Base-by-base conservation (phyloP, 169 alveolate genomes). In the Perkinsus olseni region DNA sequence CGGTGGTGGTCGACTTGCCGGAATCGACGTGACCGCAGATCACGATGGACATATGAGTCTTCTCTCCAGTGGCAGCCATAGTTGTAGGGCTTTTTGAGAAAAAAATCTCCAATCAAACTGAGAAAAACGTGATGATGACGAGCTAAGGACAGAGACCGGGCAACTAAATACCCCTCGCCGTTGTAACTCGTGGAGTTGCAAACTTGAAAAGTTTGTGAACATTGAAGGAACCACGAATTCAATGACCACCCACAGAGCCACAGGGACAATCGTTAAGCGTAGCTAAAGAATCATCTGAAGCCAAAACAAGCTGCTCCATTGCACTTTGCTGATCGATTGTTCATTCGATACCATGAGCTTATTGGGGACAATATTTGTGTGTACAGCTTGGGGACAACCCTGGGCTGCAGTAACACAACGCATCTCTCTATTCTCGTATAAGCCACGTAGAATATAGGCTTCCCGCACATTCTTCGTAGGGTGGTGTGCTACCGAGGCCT, bases 11-110 rank as follows among this genome's bases (percentile, higher is more conserved):
- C 95, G 99, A 97, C 96, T 99, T 99, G 93, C 99, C 99, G 94
- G 98, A 96, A 94, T 99, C 99, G 98, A 99, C 99, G 95, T 99
- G 99, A 94, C 99, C 99, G 95, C 98, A 97, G 91, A 98, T 99
- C 91, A 98, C 99, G 94, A 98, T 94, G 98, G 97, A 97, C 39
- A 98, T 96, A 96, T 98, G 99, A 92, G 98, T 96, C 97, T 98
- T 98, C 94, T 97, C 98, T 62, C 82, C 82, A 62, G 82, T 62
- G 82, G 82, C 82, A 62, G 82, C 82, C 82, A 62, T 62, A 24
- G 82, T 62, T 62, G 34, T 62, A 24, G 17, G 31, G 82, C 17
- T 62, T 40, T 11, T 40, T 8, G 62, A 45, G 82, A 24, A 62
- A 62, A 62, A 62, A 62, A 28, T 62, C 82, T 62, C 82, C 82